phyloP scores from a whole-genome alignment of 2,329 filamentous ascomycete genomes.

The Microsporum audouinii region DNA sequence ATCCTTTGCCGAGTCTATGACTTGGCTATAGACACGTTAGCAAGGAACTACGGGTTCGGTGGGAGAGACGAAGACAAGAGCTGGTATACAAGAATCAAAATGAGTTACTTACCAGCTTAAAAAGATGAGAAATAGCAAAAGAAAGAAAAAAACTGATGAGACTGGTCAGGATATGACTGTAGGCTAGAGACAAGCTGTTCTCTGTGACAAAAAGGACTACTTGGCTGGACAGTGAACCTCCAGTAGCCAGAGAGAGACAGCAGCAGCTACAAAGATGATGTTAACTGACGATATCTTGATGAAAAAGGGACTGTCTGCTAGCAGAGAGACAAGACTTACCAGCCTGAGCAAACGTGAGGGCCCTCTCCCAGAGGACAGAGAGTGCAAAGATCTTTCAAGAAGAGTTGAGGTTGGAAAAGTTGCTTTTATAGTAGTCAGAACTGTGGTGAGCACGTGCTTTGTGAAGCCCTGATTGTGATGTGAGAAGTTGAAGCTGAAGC shows the following conservation, averaged over 20 bases:
- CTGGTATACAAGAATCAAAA: neutral
- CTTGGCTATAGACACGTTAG: neutral
- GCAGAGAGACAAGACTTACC: neutral
- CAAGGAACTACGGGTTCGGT: neutral
- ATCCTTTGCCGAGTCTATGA: neutral
- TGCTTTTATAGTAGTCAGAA: neutral
- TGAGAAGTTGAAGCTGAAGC: neutral
- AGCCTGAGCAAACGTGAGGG: neutral
- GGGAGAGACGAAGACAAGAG: neutral
- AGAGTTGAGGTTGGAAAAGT: neutral
- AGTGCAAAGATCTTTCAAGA: neutral
- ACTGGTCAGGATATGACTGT: neutral
- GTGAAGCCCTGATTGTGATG: constrained; percentile 1
- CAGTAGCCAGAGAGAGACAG: neutral
- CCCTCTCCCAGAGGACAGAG: neutral
- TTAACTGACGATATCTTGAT: neutral
- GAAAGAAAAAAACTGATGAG: neutral
- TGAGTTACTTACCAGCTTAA: neutral
- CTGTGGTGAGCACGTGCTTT: neutral
- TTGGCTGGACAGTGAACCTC: neutral
- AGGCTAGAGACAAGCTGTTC: neutral
- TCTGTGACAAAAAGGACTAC: neutral
- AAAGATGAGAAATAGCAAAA: neutral
- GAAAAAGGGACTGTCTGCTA: too few species aligned
- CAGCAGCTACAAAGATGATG: neutral